These are phyloP conservation scores for Pluteus cervinus DNA, from an alignment of 768 basidiomycete species.

Conservation along the genomic window DNA sequence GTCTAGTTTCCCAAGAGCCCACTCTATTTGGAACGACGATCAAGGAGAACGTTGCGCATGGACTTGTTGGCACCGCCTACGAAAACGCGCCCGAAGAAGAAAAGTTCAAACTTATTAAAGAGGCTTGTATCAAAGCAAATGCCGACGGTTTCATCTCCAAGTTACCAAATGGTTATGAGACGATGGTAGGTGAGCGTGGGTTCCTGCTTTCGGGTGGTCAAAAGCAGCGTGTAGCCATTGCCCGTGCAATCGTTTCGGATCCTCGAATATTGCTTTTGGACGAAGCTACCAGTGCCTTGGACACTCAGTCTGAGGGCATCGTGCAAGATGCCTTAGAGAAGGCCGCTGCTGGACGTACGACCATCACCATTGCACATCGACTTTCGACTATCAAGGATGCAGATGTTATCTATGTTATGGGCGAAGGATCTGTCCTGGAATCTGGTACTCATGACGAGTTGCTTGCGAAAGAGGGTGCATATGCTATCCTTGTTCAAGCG, in stretches of 20 bases:
- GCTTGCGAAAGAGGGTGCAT: slow-evolving; percentile 47
- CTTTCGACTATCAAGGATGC: slow-evolving; percentile 76
- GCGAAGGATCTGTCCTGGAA: slow-evolving; percentile 67
- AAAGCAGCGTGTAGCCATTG: slow-evolving; percentile 75
- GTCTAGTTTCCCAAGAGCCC: slow-evolving; percentile 76
- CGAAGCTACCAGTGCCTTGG: slow-evolving; percentile 75
- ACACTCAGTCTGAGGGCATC: slow-evolving; percentile 69
- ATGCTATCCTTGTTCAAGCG: slow-evolving; percentile 58
- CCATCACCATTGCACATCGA: slow-evolving; percentile 66
- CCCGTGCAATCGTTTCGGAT: slow-evolving; percentile 73
- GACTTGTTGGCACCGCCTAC: slow-evolving; percentile 59
- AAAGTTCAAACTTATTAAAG: slow-evolving; percentile 61
- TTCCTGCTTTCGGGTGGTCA: slow-evolving; percentile 73
- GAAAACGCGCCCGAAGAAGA: slow-evolving; percentile 58
- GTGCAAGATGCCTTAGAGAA: slow-evolving; percentile 81
- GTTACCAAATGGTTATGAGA: slow-evolving; percentile 68
- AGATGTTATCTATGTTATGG: slow-evolving; percentile 72
- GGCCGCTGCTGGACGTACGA: slow-evolving; percentile 61
- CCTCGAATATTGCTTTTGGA: slow-evolving; percentile 71
- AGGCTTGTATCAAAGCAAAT: slow-evolving; percentile 74
- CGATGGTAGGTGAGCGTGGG: slow-evolving; percentile 73
- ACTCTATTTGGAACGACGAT: slow-evolving; percentile 72
- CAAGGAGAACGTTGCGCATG: slow-evolving; percentile 66
- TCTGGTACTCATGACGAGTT: slow-evolving; percentile 64
- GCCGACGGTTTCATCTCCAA: slow-evolving; percentile 71